Evolutionary conservation across 805 yeast species (phyloP).

Genomic region (Yamadazyma kitorensis): DNA sequence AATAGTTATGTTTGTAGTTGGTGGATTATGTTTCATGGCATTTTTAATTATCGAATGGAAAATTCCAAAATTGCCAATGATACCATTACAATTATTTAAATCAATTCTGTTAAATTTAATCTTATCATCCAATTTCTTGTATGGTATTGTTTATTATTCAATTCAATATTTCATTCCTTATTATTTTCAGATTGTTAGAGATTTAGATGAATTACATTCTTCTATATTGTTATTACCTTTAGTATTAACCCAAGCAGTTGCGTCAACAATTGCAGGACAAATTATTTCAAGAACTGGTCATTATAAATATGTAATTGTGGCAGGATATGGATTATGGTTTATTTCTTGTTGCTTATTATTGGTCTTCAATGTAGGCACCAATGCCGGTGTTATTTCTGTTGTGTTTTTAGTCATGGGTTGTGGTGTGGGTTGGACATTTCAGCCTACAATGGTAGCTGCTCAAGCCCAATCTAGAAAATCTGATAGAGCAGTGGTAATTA

Average conservation of each 20-base stretch:
- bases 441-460: slow-evolving; percentile 55
- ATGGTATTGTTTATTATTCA: slow-evolving; percentile 49
- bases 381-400: slow-evolving; percentile 28
- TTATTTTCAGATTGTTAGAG: slow-evolving; percentile 30
- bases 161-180: slow-evolving; percentile 42
- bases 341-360: slow-evolving; percentile 38
- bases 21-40: slow-evolving; percentile 29
- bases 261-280: slow-evolving; percentile 45
- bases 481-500: slow-evolving; percentile 33
- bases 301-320: slow-evolving; percentile 38
- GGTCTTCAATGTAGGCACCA: slow-evolving; percentile 25
- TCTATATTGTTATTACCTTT: slow-evolving; percentile 43
- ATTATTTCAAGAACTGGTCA: slow-evolving; percentile 43
- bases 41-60: slow-evolving; percentile 53
- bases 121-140: slow-evolving; percentile 36
- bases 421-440: slow-evolving; percentile 52
- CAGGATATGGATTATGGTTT: slow-evolving; percentile 44
- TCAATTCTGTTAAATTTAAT: slow-evolving; percentile 30
- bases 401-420: slow-evolving; percentile 17
- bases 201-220: slow-evolving; percentile 34
- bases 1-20: slow-evolving; percentile 33
- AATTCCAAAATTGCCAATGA: slow-evolving; percentile 49
- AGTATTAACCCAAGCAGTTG: slow-evolving; percentile 40
- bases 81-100: slow-evolving; percentile 47
- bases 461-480: slow-evolving; percentile 41